Evolutionary conservation across 2,329 filamentous ascomycete species (phyloP).

Genomic region (Aspergillus unguis): DNA sequence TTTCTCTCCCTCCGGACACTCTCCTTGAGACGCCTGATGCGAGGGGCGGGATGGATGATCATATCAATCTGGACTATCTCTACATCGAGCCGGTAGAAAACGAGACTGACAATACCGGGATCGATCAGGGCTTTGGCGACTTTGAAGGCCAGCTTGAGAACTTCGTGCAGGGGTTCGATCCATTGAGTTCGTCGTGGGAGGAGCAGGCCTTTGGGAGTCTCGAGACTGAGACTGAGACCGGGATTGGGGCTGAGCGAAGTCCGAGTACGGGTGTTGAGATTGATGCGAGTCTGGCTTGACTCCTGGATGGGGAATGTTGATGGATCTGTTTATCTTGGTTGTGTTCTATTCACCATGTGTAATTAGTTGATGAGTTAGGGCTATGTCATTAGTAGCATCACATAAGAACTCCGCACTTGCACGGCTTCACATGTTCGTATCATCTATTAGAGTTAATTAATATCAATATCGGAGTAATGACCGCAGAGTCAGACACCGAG

Average conservation of each 20-base stretch:
- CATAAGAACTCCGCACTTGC: too few species aligned
- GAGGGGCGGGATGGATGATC: background rate
- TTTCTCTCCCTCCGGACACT: background rate
- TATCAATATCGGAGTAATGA: too few species aligned
- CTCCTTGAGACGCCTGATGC: background rate
- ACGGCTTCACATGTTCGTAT: too few species aligned
- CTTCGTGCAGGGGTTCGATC: slow-evolving; percentile 8
- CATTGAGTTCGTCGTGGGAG: slow-evolving; percentile 12
- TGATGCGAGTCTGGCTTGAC: too few species aligned
- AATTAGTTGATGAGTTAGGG: too few species aligned
- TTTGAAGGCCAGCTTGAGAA: slow-evolving; percentile 3
- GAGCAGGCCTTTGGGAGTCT: slow-evolving; percentile 13
- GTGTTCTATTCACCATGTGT: too few species aligned
- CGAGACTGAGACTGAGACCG: slow-evolving; percentile 1
- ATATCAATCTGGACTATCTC: slow-evolving; percentile 13
- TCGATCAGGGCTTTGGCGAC: background rate
- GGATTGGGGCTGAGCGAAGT: background rate
- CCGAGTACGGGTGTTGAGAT: background rate
- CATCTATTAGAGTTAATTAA: background rate
- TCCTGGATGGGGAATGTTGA: too few species aligned
- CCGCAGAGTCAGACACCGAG: too few species aligned
- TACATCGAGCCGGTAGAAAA: slow-evolving; percentile 6
- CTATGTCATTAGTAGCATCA: too few species aligned
- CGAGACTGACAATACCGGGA: too few species aligned
- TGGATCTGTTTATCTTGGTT: too few species aligned